Base-by-base conservation (phyloP, 257 asterid species). In the Solanum sejunctum region DNA sequence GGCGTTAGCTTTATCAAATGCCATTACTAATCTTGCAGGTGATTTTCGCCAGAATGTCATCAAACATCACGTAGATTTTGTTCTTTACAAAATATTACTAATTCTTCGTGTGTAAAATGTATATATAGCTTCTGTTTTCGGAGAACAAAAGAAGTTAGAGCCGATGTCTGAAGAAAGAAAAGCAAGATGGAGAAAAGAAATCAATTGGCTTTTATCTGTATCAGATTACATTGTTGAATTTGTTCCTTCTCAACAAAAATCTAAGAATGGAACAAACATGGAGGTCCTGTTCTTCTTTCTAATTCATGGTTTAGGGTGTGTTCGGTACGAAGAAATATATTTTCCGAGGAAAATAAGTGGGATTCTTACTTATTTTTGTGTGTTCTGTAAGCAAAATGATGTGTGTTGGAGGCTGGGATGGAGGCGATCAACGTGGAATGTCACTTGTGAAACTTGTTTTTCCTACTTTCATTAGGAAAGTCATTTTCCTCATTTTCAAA, bases 1-100 rank as follows among this genome's bases (percentile, higher is more conserved):
- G 20, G 99, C 99, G 73, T 82, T 95, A 72, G 99, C 99, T 69
- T 86, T 94, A 61, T 95, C 99, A 17, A 95, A 95, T 32, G 95
- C 99, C 90, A 90, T 94, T 26, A 95, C 99, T 26, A 95, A 95
- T 90, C 97, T 95, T 87, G 93, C 99, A 36, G 98, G 98, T 93
- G 90, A 51, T 1, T 16, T 78, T 52, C 64, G 26, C 63, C 45
- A 15, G 20, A 49, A 75, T 49, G 28, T 60, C 32, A 69, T 66
- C 23, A 36, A 55, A 23, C 5, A 60, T 58, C 26, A 36, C 49
- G 55, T 20, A 69, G n/a, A 12, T 20, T 69, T 36, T 55, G 51
- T 55, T 23, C 5, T 12, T 26, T 47, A 16, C 41, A 21, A 21
- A 28, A 49, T 54, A 45, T 16, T 84, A 58, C 66, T 58, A 61